Percentiles rank a stretch among this genome's conserved stretches.
Evolutionary conservation across 441 rosid genomes (phyloP).

Genomic region (Omphalea diandra): DNA sequence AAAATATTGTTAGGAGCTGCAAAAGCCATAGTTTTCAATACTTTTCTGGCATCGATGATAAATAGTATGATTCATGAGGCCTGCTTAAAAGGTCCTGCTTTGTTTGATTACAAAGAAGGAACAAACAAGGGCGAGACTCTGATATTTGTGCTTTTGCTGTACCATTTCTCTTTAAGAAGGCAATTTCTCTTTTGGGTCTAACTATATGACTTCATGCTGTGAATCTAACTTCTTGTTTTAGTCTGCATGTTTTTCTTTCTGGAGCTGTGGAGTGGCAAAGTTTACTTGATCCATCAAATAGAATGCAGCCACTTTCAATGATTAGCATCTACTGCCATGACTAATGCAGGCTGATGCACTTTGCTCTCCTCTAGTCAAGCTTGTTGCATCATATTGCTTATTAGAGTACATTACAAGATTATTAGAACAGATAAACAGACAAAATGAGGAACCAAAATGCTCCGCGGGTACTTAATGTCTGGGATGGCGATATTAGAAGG

Average conservation of each 20-base stretch:
- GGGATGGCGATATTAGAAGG: conserved; percentile 67
- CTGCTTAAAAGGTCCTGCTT: conserved; percentile 73
- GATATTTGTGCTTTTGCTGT: conserved; percentile 51
- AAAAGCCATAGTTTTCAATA: conserved; percentile 59
- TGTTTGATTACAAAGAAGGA: conserved; percentile 56
- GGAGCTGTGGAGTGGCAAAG: conserved; percentile 58
- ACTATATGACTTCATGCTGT: conserved; percentile 22
- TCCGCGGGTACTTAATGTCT: conserved; percentile 47
- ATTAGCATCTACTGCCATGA: conserved; percentile 62
- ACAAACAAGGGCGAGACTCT: conserved; percentile 51
- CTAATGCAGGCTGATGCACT: conserved; percentile 80
- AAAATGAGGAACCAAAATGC: conserved; percentile 43
- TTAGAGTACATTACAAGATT: conserved; percentile 58
- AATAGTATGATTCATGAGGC: conserved; percentile 47
- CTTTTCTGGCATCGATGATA: conserved; percentile 58
- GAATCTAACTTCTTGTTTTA: conserved; percentile 42
- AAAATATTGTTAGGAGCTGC: conserved; percentile 67
- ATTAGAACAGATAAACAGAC: conserved; percentile 45
- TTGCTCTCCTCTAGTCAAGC: conserved; percentile 70
- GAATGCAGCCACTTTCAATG: conserved; percentile 36
- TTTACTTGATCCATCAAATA: conserved; percentile 43
- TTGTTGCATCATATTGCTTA: conserved; percentile 80
- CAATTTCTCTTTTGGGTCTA: conserved; percentile 30
- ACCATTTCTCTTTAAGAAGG: conserved; percentile 78
- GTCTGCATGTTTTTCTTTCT: conserved; percentile 55